These are phyloP conservation scores for Aegilops tauschii DNA, from an alignment of 176 grass and related monocot genomes.

Conservation along the genomic window DNA sequence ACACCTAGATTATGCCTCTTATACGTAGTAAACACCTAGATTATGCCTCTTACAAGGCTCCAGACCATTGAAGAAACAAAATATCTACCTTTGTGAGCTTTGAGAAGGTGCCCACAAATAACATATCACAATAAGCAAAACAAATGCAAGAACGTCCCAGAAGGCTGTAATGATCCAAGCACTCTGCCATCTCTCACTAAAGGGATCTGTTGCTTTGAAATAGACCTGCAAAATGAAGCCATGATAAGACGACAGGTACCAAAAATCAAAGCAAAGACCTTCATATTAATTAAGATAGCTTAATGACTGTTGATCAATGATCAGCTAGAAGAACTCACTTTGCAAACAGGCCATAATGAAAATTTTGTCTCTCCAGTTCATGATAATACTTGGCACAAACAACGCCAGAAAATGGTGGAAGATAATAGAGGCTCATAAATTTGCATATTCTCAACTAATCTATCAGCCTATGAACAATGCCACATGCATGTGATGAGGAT, in stretches of 20 bases:
- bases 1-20: background rate
- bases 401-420: background rate
- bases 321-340: background rate
- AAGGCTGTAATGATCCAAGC: conserved; percentile 98
- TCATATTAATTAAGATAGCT: background rate
- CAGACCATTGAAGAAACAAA: background rate
- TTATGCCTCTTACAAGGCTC: conserved; percentile 5
- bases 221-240: conserved; percentile 66
- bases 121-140: conserved; percentile 82
- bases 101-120: conserved; percentile 97
- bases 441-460: background rate
- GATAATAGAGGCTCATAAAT: background rate
- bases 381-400: background rate
- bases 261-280: conserved; percentile 2
- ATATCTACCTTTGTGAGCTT: conserved; percentile 83
- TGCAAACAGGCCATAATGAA: background rate
- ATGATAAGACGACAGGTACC: conserved; percentile 1
- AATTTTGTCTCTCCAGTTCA: background rate
- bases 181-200: conserved; percentile 96
- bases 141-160: conserved; percentile 89
- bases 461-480: background rate
- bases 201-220: conserved; percentile 97
- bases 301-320: conserved; percentile 1
- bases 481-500: background rate
- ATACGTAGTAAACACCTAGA: background rate